Percentiles rank a stretch among this genome's conserved stretches.
Evolutionary conservation across 257 asterid genomes (phyloP).

Genomic region (Datura wrightii): DNA sequence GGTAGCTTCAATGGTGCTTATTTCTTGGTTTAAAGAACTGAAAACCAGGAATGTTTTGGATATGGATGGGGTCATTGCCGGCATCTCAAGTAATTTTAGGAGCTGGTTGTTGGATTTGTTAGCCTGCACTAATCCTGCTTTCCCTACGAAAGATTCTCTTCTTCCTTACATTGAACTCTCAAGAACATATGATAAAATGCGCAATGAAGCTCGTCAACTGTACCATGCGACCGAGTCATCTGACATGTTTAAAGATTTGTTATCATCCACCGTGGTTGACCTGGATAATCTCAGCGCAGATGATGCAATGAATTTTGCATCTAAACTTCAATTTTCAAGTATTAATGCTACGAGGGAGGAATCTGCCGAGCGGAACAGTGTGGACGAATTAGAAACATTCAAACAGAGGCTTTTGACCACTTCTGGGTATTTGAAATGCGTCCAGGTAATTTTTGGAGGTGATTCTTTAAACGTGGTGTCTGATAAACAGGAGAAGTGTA

Average conservation of each 20-base stretch:
- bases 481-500: background rate
- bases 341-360: conserved; percentile 55
- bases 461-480: background rate
- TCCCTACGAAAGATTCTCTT: conserved; percentile 82
- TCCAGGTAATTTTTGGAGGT: conserved; percentile 66
- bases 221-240: conserved; percentile 65
- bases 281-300: conserved; percentile 76
- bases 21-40: conserved; percentile 94
- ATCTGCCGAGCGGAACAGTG: conserved; percentile 56
- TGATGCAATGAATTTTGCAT: conserved; percentile 82
- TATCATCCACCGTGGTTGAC: conserved; percentile 60
- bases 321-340: conserved; percentile 60
- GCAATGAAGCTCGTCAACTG: conserved; percentile 84
- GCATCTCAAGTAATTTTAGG: conserved; percentile 69
- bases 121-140: conserved; percentile 89
- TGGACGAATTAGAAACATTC: conserved; percentile 83
- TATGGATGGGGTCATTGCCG: conserved; percentile 56
- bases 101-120: conserved; percentile 71
- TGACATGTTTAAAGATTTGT: conserved; percentile 62
- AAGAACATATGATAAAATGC: conserved; percentile 93
- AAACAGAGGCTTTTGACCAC: conserved; percentile 91
- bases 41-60: conserved; percentile 44
- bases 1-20: conserved; percentile 92
- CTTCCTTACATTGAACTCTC: conserved; percentile 94
- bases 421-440: conserved; percentile 93